These are phyloP conservation scores for Backusella psychrophila DNA, from an alignment of 192 early-diverging fungal genomes.

Conservation along the genomic window DNA sequence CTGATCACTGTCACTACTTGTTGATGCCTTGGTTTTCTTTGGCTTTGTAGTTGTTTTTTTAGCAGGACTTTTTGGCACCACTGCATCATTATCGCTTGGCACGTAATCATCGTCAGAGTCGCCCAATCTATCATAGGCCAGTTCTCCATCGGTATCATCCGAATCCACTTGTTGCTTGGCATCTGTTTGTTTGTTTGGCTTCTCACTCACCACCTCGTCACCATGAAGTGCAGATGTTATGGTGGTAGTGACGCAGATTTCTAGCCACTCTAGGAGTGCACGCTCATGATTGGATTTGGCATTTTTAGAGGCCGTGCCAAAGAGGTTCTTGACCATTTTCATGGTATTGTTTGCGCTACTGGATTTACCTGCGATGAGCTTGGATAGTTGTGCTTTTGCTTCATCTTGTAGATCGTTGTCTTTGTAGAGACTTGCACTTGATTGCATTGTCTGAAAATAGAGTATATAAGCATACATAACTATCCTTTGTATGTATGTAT, in stretches of 20 bases:
- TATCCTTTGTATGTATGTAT: background rate
- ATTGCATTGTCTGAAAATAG: conserved; percentile 8
- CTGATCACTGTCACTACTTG: conserved; percentile 14
- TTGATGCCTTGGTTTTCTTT: background rate
- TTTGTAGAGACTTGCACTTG: background rate
- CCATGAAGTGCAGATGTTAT: background rate
- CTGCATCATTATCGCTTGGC: conserved; percentile 6
- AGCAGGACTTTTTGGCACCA: background rate
- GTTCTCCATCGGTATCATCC: background rate
- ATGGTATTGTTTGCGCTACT: conserved; percentile 18
- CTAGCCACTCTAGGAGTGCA: conserved; percentile 27
- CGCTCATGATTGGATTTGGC: conserved; percentile 12
- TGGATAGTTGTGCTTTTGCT: background rate
- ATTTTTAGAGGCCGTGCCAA: conserved; percentile 8
- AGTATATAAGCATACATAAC: background rate
- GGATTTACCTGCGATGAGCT: conserved; percentile 19
- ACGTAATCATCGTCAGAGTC: conserved; percentile 28
- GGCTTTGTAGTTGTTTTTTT: background rate
- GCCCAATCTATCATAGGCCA: conserved; percentile 10
- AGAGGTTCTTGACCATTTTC: conserved; percentile 21
- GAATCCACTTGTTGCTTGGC: background rate
- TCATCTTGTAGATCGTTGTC: background rate
- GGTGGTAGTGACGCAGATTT: conserved; percentile 14
- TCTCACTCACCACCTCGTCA: background rate
- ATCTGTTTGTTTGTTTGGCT: background rate